Conservation (phyloP, 495 filamentous ascomycete genomes). For the Parmelia sp. region DNA sequence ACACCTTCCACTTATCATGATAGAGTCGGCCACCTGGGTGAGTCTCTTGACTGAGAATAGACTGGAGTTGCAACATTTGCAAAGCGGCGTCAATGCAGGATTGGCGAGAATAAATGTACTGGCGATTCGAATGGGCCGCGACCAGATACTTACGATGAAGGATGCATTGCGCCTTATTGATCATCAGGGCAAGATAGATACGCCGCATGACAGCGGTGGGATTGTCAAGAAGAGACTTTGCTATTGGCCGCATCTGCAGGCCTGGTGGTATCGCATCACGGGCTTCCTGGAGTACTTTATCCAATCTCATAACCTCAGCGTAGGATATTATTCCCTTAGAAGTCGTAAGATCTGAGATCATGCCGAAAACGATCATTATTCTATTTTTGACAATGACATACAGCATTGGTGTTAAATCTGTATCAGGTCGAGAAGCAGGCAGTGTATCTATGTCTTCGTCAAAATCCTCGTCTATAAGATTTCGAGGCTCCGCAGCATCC, state of each 20-base stretch:
- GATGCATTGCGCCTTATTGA: slow-evolving; percentile 34
- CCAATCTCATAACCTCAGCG: slow-evolving; percentile 35
- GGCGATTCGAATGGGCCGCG: slow-evolving; percentile 22
- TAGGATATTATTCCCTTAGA: slow-evolving; percentile 31
- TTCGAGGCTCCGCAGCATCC: slow-evolving; percentile 39
- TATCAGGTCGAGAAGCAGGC: slow-evolving; percentile 35
- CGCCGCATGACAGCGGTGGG: slow-evolving; percentile 35
- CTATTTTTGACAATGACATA: slow-evolving; percentile 38
- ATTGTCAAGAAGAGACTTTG: slow-evolving; percentile 33
- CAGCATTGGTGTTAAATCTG: slow-evolving; percentile 34
- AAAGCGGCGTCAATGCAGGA: slow-evolving; percentile 26
- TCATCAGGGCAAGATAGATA: slow-evolving; percentile 32
- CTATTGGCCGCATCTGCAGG: slow-evolving; percentile 32
- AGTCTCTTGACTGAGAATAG: slow-evolving; percentile 31
- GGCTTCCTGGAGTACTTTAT: slow-evolving; percentile 32
- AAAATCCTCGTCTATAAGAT: slow-evolving; percentile 41
- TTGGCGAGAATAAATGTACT: slow-evolving; percentile 21
- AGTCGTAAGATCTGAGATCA: slow-evolving; percentile 34
- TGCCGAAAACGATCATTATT: slow-evolving; percentile 39
- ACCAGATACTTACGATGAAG: slow-evolving; percentile 37
- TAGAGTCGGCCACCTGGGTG: slow-evolving; percentile 28
- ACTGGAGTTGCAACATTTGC: slow-evolving; percentile 24
- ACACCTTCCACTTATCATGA: slow-evolving; percentile 21
- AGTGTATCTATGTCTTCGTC: slow-evolving; percentile 33
- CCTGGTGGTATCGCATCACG: slow-evolving; percentile 29